Conservation (phyloP, 2,329 filamentous ascomycete genomes). For the Tolypocladium pustulatum region DNA sequence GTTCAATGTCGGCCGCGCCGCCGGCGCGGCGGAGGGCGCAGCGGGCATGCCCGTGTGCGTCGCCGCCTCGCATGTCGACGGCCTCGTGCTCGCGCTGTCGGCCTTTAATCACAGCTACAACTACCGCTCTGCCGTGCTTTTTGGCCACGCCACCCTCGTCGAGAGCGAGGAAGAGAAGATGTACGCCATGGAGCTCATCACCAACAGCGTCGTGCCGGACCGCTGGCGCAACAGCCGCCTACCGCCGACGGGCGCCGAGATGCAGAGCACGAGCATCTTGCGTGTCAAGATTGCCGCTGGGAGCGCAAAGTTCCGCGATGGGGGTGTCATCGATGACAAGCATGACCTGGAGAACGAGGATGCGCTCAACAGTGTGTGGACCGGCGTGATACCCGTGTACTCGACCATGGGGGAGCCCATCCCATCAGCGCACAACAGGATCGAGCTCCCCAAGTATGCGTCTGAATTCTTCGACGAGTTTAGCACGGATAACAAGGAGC, state of each 20-base stretch:
- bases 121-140: conserved; percentile 71
- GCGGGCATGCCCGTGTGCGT: conserved; percentile 61
- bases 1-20: conserved; percentile 47
- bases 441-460: conserved; percentile 54
- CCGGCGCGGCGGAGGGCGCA: conserved; percentile 24
- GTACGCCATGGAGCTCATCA: conserved; percentile 71
- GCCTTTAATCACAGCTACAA: conserved; percentile 78
- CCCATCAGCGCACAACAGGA: conserved; percentile 46
- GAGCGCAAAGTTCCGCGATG: conserved; percentile 64
- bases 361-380: conserved; percentile 36
- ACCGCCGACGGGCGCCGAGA: conserved; percentile 63
- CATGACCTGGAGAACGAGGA: conserved; percentile 34
- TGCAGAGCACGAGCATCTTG: conserved; percentile 64
- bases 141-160: conserved; percentile 62
- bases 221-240: conserved; percentile 61
- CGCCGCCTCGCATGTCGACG: conserved; percentile 65
- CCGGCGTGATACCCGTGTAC: conserved; percentile 52
- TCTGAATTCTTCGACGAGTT: conserved; percentile 25
- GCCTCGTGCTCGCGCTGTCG: conserved; percentile 67
- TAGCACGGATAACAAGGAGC: conserved; percentile 23
- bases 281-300: conserved; percentile 58
- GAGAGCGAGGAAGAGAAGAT: conserved; percentile 59
- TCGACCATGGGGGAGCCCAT: conserved; percentile 54
- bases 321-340: conserved; percentile 47
- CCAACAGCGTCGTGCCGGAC: conserved; percentile 57